phyloP scores from a whole-genome alignment of 1,139 yeast genomes.

The Scheffersomyces lignicola region DNA sequence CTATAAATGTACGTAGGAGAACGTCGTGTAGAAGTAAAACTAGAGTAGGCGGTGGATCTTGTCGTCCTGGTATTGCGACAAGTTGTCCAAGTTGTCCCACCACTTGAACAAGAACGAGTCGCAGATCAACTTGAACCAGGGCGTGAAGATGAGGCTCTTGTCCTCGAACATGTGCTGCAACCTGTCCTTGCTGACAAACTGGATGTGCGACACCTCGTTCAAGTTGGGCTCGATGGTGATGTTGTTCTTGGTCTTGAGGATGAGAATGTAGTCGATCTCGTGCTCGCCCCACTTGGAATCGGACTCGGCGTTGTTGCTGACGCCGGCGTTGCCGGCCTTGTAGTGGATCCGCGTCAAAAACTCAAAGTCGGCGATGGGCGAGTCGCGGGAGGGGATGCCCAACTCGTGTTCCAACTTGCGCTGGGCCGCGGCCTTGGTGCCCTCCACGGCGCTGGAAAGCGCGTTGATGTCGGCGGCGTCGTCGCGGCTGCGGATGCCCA shows the following conservation, averaged over 20 bases:
- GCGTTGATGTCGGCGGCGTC: constrained; percentile 42
- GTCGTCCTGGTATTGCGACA: constrained; percentile 47
- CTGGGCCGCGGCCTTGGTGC: constrained; percentile 86
- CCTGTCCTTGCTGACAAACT: constrained; percentile 69
- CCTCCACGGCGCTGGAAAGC: constrained; percentile 56
- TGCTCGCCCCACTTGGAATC: constrained; percentile 95
- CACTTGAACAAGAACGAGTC: constrained; percentile 86
- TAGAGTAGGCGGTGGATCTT: constrained; percentile 42
- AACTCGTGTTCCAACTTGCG: constrained; percentile 91
- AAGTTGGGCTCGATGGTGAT: constrained; percentile 53
- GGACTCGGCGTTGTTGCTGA: constrained; percentile 67
- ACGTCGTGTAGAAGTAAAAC: too few species aligned
- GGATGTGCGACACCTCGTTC: constrained; percentile 83
- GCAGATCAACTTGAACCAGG: constrained; percentile 97
- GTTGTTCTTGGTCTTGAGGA: constrained; percentile 63
- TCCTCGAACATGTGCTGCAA: constrained; percentile 78
- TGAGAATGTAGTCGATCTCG: constrained; percentile 91
- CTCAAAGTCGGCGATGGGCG: constrained; percentile 70
- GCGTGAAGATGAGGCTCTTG: constrained; percentile 69
- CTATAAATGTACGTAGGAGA: too few species aligned
- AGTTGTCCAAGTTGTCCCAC: constrained; percentile 78
- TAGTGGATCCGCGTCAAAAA: constrained; percentile 94
- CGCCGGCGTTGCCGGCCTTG: constrained; percentile 31
- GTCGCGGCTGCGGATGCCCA: constrained; percentile 48
- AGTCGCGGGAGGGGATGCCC: constrained; percentile 67